Evolutionary conservation across 176 grass and related monocot species (phyloP).

Genomic region (Musa itinerans): DNA sequence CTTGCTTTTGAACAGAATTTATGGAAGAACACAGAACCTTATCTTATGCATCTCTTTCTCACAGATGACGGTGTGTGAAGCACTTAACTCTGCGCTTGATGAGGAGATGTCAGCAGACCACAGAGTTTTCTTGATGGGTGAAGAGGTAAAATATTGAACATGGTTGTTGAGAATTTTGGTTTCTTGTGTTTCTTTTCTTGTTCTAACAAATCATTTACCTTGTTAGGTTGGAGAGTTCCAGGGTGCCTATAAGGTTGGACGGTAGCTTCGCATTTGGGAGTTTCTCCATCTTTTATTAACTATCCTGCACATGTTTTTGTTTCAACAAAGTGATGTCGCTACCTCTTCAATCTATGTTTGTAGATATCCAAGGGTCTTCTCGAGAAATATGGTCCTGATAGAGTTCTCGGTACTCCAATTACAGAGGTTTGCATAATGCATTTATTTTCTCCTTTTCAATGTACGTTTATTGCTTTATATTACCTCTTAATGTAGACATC

Average conservation of each 20-base stretch:
- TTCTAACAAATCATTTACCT: not conserved
- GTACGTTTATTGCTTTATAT: not conserved
- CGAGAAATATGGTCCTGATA: slow-evolving; percentile 13
- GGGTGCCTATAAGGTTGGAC: slow-evolving; percentile 12
- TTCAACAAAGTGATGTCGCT: not conserved
- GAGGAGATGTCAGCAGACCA: slow-evolving; percentile 22
- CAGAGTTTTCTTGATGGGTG: slow-evolving; percentile 20
- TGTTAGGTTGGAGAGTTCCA: slow-evolving; percentile 19
- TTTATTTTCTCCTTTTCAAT: not conserved
- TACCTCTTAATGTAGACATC: not conserved
- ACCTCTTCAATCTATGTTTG: not conserved
- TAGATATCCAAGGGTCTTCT: slow-evolving; percentile 21
- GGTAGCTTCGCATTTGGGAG: not conserved
- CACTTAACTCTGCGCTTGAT: slow-evolving; percentile 16
- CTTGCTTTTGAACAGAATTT: too few relatives aligned
- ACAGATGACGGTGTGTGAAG: slow-evolving; percentile 17
- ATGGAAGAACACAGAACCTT: not conserved
- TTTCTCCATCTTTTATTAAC: not conserved
- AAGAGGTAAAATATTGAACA: slow-evolving; percentile 10
- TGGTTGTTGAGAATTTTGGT: not conserved
- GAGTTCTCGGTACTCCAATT: slow-evolving; percentile 18
- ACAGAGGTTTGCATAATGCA: not conserved
- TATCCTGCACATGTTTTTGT: not conserved
- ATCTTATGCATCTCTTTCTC: slow-evolving; percentile 5
- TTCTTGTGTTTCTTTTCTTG: not conserved